These are phyloP conservation scores for Pythium utonaiense DNA, from an alignment of 352 stramenopile species.

Conservation along the genomic window DNA sequence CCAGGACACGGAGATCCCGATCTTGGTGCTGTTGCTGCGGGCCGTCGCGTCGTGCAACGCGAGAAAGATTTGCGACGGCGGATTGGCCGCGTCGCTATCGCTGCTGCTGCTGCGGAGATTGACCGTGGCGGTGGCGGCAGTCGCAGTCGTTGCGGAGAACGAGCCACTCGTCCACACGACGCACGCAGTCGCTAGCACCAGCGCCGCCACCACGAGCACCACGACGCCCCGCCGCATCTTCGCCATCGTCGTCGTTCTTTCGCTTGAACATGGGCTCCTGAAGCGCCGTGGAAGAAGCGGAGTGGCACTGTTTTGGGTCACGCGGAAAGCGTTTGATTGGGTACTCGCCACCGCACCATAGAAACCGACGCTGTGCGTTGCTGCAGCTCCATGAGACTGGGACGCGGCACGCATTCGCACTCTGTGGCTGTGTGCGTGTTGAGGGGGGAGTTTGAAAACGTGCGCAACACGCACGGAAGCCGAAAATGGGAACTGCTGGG, in stretches of 20 bases:
- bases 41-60: constrained; percentile 31
- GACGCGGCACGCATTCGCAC: not conserved
- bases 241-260: constrained; percentile 3
- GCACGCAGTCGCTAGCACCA: constrained; percentile 11
- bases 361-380: too few relatives aligned
- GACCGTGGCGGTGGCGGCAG: too few relatives aligned
- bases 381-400: not conserved
- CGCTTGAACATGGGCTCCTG: constrained; percentile 8
- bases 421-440: too few relatives aligned
- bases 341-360: constrained; percentile 5
- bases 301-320: constrained; percentile 19
- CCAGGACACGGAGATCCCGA: constrained; percentile 64
- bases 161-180: constrained; percentile 10
- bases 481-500: not conserved
- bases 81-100: constrained; percentile 10
- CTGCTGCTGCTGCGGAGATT: constrained; percentile 12
- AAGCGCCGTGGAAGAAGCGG: constrained; percentile 9
- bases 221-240: constrained; percentile 5
- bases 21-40: not conserved
- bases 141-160: too few relatives aligned
- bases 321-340: constrained; percentile 6
- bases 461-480: not conserved
- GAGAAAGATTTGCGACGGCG: constrained; percentile 45
- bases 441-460: not conserved
- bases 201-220: constrained; percentile 4